Conservation (phyloP, 768 basidiomycete genomes). For the Cyathus striatus region DNA sequence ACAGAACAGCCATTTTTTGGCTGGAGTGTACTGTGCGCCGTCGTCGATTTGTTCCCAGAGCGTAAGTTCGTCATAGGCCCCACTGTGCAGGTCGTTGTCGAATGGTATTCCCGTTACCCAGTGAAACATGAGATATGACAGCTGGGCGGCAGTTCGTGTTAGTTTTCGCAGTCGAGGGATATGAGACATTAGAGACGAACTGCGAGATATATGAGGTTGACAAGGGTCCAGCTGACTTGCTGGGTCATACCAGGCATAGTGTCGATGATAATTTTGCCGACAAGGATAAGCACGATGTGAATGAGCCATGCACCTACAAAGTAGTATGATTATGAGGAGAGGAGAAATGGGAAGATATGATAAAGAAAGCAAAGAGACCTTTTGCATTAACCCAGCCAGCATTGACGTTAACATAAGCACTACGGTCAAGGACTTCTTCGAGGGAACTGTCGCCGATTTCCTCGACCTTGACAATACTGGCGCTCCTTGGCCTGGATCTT, state of each 20-base stretch:
- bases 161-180: not conserved
- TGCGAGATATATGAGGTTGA: slow-evolving; percentile 85
- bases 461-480: slow-evolving; percentile 82
- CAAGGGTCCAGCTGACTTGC: slow-evolving; percentile 92
- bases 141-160: slow-evolving; percentile 31
- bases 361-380: slow-evolving; percentile 37
- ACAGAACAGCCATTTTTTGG: slow-evolving; percentile 93
- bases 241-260: slow-evolving; percentile 92
- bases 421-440: slow-evolving; percentile 76
- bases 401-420: slow-evolving; percentile 79
- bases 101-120: slow-evolving; percentile 98
- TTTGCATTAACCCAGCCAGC: slow-evolving; percentile 94
- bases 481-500: slow-evolving; percentile 53
- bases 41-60: slow-evolving; percentile 99
- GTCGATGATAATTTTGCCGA: slow-evolving; percentile 91
- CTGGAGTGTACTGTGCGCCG: slow-evolving; percentile 96
- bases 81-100: slow-evolving; percentile 78
- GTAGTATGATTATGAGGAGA: slow-evolving; percentile 1
- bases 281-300: slow-evolving; percentile 87
- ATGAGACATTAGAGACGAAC: slow-evolving; percentile 41
- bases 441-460: slow-evolving; percentile 66
- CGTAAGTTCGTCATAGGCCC: slow-evolving; percentile 96
- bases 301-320: slow-evolving; percentile 92
- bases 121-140: slow-evolving; percentile 99
- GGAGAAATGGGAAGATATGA: not conserved